phyloP scores from a whole-genome alignment of 2,329 filamentous ascomycete genomes.

The Bertia moriformis region DNA sequence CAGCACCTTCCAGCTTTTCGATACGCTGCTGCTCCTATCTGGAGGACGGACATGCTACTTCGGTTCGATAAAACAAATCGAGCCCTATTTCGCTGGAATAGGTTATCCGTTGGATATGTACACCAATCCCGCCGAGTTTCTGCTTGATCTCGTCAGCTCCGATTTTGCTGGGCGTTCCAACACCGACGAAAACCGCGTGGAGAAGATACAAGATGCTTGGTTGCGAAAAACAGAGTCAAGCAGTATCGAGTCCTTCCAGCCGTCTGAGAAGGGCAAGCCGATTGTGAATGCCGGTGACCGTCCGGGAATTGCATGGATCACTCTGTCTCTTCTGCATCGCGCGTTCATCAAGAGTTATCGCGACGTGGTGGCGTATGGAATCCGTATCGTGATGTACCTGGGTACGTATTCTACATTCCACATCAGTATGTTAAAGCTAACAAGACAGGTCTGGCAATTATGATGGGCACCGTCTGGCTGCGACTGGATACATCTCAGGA shows the following conservation, averaged over 20 bases:
- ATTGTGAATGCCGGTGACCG: not conserved
- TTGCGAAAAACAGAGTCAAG: not conserved
- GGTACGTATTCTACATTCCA: too few species aligned
- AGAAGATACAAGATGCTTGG: conserved; percentile 41
- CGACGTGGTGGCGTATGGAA: conserved; percentile 71
- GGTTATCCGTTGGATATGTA: conserved; percentile 51
- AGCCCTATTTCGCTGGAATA: conserved; percentile 46
- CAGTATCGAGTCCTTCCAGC: conserved; percentile 6
- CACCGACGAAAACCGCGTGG: conserved; percentile 31
- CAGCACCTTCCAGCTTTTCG: conserved; percentile 65
- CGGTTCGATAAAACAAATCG: conserved; percentile 41
- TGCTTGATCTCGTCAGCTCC: conserved; percentile 65
- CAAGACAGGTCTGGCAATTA: conserved; percentile 47
- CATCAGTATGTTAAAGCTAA: conserved; percentile 4
- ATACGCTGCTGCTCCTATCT: conserved; percentile 64
- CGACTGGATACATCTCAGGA: conserved; percentile 52
- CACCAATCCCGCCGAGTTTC: conserved; percentile 67
- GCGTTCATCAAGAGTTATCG: conserved; percentile 73
- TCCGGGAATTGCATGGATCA: conserved; percentile 32
- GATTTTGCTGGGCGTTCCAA: conserved; percentile 61
- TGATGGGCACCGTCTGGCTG: conserved; percentile 83
- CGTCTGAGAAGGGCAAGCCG: conserved; percentile 12
- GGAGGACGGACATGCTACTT: conserved; percentile 60
- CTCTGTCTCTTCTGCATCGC: conserved; percentile 57
- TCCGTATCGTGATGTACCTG: conserved; percentile 70